Evolutionary conservation across 2,329 filamentous ascomycete species (phyloP), one percentile per base, ranked within the genome.

Genomic region (Alternaria sp.): DNA sequence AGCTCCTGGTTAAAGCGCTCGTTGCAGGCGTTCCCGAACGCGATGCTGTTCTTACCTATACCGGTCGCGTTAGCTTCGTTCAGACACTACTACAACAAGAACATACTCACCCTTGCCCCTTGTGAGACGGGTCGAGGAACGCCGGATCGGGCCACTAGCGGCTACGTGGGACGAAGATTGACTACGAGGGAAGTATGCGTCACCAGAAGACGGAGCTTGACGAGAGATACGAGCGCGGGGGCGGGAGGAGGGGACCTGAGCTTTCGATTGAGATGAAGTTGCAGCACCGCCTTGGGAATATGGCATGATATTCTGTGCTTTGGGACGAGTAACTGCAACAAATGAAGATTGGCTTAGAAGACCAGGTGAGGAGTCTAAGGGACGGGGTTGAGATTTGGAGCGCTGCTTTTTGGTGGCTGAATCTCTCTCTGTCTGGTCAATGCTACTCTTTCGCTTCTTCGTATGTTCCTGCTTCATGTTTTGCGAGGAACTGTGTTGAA

Each of bases 391-490:
- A n/a, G 61, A 52, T 4, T 47, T 53, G 36, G 28, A 56, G 1
- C 59, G 54, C 20, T 51, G 44, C n/a, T 51, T 65, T 53, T 73
- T 73, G 14, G 44, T 44, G 9, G 43, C 11, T 12, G 1, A 18
- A 18, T 51, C 30, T 16, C 47, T 44, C 5, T 58, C 55, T n/a
- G 18, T 20, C 32, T 60, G 24, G 28, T 26, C 38, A 4, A 26
- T 41, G 7, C 56, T 34, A 22, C 34, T 49, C 46, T 67, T 67
- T 16, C 70, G 60, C 57, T 70, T 72, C 0, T 51, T 53, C 16
- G 28, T 48, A 14, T 30, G n/a, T 12, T 16, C 28, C 1, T 55
- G 20, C 3, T 41, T 48, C 1, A 7, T 28, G 1, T 24, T 11
- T 36, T 43, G 28, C 3, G 34, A 36, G 12, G 18, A 20, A n/a